phyloP scores from a whole-genome alignment of 1,284 basidiomycete species.

The Schizophyllum commune region DNA sequence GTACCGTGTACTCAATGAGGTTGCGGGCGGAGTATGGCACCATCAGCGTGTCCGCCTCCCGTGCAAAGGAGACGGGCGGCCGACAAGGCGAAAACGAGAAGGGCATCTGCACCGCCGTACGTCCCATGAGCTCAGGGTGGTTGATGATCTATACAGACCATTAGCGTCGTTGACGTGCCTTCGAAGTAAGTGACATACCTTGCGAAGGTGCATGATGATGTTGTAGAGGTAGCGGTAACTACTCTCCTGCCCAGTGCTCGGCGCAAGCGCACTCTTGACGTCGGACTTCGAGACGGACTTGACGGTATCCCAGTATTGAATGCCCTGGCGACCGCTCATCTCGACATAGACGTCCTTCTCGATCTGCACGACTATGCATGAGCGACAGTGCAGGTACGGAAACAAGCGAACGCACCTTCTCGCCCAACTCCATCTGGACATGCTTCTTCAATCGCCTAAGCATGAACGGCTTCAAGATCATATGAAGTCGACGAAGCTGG shows the following conservation, averaged over 20 bases:
- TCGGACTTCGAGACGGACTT: background rate
- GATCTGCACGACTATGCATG: conserved; percentile 51
- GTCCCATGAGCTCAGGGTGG: conserved; percentile 97
- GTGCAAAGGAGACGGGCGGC: conserved; percentile 34
- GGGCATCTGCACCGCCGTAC: conserved; percentile 92
- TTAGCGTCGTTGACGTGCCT: too few relatives aligned
- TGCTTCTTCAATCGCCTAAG: conserved; percentile 95
- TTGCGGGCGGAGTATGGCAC: conserved; percentile 84
- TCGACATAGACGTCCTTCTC: conserved; percentile 96
- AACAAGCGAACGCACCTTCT: conserved; percentile 63
- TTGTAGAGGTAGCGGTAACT: conserved; percentile 68
- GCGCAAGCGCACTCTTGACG: background rate
- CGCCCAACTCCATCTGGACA: conserved; percentile 99
- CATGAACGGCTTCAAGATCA: conserved; percentile 99
- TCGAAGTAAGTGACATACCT: conserved; percentile 43
- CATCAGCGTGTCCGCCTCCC: conserved; percentile 82
- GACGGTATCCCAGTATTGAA: conserved; percentile 53
- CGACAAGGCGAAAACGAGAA: conserved; percentile 72
- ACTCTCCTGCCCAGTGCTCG: background rate
- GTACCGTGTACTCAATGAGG: conserved; percentile 76
- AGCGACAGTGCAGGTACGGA: conserved; percentile 1
- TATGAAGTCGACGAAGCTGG: conserved; percentile 91
- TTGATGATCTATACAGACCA: conserved; percentile 77
- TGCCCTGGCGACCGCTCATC: conserved; percentile 87
- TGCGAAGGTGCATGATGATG: conserved; percentile 99